Conservation (phyloP, 2,329 filamentous ascomycete genomes). For the Phyllosticta citriasiana region DNA sequence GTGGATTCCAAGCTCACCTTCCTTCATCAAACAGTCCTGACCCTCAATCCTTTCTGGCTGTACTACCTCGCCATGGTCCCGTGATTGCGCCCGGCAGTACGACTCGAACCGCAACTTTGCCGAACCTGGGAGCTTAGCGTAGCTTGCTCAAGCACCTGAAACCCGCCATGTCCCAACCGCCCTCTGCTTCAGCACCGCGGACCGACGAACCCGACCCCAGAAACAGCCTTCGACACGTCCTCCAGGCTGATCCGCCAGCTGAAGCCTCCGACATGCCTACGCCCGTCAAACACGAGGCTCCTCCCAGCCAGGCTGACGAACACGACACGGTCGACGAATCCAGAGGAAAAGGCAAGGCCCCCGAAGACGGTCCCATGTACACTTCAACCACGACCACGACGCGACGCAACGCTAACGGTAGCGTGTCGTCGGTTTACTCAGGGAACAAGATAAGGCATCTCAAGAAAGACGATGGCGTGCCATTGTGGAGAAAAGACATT, state of each 20-base stretch:
- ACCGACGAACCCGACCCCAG: slow-evolving; percentile 22
- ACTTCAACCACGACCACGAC: slow-evolving; percentile 43
- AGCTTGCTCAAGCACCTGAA: slow-evolving; percentile 6
- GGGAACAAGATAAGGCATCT: slow-evolving; percentile 73
- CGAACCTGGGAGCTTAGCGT: slow-evolving; percentile 10
- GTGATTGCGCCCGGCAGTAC: slow-evolving; percentile 3
- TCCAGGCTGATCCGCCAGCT: slow-evolving; percentile 22
- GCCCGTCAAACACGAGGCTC: slow-evolving; percentile 18
- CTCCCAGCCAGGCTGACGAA: slow-evolving; percentile 22
- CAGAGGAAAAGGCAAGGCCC: slow-evolving; percentile 20
- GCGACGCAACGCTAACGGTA: slow-evolving; percentile 53
- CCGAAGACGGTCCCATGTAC: slow-evolving; percentile 28
- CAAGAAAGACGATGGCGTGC: slow-evolving; percentile 82
- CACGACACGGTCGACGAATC: slow-evolving; percentile 21
- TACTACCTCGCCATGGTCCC: slow-evolving; percentile 3
- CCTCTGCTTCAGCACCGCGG: slow-evolving; percentile 6
- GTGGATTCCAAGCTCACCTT: not conserved
- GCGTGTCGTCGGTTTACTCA: slow-evolving; percentile 56
- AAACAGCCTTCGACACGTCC: slow-evolving; percentile 30
- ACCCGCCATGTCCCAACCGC: slow-evolving; percentile 11
- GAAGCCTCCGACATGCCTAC: slow-evolving; percentile 14
- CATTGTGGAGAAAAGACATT: slow-evolving; percentile 78
- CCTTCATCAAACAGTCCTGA: not conserved
- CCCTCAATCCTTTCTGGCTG: not conserved
- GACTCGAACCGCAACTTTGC: slow-evolving; percentile 9